Percentiles rank a stretch among this genome's conserved stretches.
These are phyloP conservation scores for Mortierella sp. DNA, from an alignment of 371 early-diverging fungal genomes.

Conservation along the genomic window DNA sequence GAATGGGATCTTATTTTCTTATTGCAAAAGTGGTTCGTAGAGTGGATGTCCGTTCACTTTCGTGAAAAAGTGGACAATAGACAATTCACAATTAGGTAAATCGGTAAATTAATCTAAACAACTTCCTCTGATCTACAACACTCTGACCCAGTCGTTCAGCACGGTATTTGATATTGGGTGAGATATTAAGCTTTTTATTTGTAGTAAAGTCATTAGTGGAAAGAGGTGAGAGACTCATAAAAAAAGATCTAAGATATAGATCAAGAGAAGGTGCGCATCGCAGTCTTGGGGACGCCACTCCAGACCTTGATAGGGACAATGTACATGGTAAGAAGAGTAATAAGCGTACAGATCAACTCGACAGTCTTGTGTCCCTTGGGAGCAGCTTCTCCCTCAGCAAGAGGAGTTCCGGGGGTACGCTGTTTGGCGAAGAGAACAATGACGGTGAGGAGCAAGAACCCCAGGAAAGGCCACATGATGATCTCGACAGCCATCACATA, in stretches of 20 bases:
- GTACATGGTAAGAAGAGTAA: slow-evolving; percentile 57
- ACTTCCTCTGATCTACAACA: no score
- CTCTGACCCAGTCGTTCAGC: no score
- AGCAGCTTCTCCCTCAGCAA: slow-evolving; percentile 37
- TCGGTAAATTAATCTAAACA: no score
- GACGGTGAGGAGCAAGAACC: slow-evolving; percentile 45
- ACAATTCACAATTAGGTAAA: no score
- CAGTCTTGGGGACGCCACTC: slow-evolving; percentile 50
- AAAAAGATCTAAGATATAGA: not conserved
- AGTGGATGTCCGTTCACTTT: no score
- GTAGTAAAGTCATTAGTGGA: not conserved
- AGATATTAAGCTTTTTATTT: not conserved
- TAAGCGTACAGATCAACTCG: slow-evolving; percentile 48
- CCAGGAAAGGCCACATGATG: slow-evolving; percentile 59
- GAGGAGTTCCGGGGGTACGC: slow-evolving; percentile 45
- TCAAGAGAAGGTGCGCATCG: slow-evolving; percentile 50
- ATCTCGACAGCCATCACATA: slow-evolving; percentile 55
- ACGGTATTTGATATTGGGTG: not conserved
- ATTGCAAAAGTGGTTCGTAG: no score
- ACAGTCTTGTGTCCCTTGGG: slow-evolving; percentile 56
- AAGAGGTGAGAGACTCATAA: not conserved
- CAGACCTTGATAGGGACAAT: slow-evolving; percentile 58
- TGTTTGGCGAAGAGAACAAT: slow-evolving; percentile 44
- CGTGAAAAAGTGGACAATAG: no score
- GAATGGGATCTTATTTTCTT: no score